phyloP scores from a whole-genome alignment of 1,284 basidiomycete species.

The Vanrija sp. region DNA sequence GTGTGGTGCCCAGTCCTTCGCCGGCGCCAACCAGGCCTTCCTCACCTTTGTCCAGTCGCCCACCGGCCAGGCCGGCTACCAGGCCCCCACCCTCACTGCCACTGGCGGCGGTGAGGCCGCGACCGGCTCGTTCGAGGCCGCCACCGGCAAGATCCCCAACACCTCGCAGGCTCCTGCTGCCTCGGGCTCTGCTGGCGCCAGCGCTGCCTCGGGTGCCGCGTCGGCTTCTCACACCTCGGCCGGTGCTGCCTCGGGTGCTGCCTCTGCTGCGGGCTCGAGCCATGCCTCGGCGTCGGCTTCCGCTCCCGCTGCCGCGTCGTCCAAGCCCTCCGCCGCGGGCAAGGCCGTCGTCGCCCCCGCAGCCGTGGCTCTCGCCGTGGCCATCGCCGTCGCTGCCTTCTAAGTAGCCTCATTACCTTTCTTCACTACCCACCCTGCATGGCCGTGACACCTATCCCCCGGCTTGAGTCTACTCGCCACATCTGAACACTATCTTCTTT shows the following conservation, averaged over 20 bases:
- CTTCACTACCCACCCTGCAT: too few relatives aligned
- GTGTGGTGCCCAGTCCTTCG: constrained; percentile 42
- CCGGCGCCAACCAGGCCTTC: constrained; percentile 32
- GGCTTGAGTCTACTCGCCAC: too few relatives aligned
- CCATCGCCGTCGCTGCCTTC: constrained; percentile 1
- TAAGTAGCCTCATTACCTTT: too few relatives aligned
- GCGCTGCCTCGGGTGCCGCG: constrained; percentile 3
- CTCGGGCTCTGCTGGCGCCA: constrained; percentile 6
- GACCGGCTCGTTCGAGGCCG: constrained; percentile 27
- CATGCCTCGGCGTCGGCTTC: constrained; percentile 7
- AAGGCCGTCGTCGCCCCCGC: constrained; percentile 5
- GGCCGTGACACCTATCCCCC: too few relatives aligned
- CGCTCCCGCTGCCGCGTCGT: constrained; percentile 13
- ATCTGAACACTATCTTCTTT: background rate
- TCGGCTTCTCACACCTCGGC: constrained; percentile 3
- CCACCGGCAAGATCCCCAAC: background rate
- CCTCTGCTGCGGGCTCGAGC: constrained; percentile 10
- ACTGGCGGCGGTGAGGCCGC: constrained; percentile 43
- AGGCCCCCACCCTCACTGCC: constrained; percentile 41
- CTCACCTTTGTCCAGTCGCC: constrained; percentile 26
- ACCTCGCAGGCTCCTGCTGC: background rate
- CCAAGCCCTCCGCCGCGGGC: constrained; percentile 9
- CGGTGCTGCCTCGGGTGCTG: constrained; percentile 8
- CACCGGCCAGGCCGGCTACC: constrained; percentile 29
- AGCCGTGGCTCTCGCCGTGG: constrained; percentile 7